Conservation (phyloP, 371 early-diverging fungal genomes). For the Quaeritorhiza haematococci region DNA sequence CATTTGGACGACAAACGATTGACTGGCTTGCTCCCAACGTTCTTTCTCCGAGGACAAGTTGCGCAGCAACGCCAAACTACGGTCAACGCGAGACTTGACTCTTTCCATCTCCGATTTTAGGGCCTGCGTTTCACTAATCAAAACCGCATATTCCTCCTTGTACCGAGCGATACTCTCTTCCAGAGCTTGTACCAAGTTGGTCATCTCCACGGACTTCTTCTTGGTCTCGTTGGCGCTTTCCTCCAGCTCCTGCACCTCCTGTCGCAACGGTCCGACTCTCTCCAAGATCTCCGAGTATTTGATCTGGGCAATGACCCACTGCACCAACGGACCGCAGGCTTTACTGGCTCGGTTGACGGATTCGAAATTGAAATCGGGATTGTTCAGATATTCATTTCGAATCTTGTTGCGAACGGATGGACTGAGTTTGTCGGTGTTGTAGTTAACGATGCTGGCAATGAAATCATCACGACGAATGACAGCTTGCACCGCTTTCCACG, state of each 20-base stretch:
- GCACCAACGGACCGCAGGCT: slow-evolving; percentile 96
- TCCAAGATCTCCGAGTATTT: slow-evolving; percentile 87
- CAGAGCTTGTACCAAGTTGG: slow-evolving; percentile 76
- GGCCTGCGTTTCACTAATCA: slow-evolving; percentile 87
- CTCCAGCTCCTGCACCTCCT: slow-evolving; percentile 85
- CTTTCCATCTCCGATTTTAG: slow-evolving; percentile 94
- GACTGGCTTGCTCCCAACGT: slow-evolving; percentile 89
- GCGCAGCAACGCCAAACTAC: slow-evolving; percentile 82
- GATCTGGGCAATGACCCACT: slow-evolving; percentile 97
- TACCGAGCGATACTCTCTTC: slow-evolving; percentile 83
- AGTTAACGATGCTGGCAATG: slow-evolving; percentile 94
- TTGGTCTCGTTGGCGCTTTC: slow-evolving; percentile 70
- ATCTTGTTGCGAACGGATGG: slow-evolving; percentile 71
- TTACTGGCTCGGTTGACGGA: slow-evolving; percentile 94
- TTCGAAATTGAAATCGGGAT: slow-evolving; percentile 90
- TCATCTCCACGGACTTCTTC: slow-evolving; percentile 65
- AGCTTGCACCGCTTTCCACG: slow-evolving; percentile 78
- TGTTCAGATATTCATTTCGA: slow-evolving; percentile 67
- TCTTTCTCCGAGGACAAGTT: slow-evolving; percentile 88
- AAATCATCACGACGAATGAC: slow-evolving; percentile 96
- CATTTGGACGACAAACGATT: slow-evolving; percentile 93
- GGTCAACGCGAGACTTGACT: slow-evolving; percentile 89
- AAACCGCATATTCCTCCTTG: slow-evolving; percentile 93
- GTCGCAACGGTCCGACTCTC: slow-evolving; percentile 90
- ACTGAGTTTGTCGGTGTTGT: slow-evolving; percentile 83